A percentile compares a stretch with the other conserved stretches of the same genome.
These are phyloP conservation scores for Pharnaceum exiguum DNA, from an alignment of 148 eudicot genomes.

Conservation along the genomic window DNA sequence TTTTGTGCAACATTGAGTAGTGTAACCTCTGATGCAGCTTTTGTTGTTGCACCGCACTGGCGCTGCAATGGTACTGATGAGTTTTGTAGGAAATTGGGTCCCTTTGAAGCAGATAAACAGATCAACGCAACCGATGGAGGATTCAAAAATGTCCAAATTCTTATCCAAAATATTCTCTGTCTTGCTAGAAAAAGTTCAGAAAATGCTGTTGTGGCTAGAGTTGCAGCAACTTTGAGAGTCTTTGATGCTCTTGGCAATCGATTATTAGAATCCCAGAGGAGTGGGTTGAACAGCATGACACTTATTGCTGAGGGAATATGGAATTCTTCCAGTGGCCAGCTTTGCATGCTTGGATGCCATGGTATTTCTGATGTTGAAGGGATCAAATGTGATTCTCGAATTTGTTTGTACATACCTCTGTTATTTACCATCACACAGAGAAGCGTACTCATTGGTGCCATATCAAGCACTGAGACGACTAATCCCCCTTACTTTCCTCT, in stretches of 20 bases:
- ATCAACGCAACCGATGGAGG: constrained; percentile 68
- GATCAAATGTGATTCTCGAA: constrained; percentile 50
- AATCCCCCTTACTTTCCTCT: constrained; percentile 54
- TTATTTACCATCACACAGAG: constrained; percentile 70
- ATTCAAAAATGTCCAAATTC: constrained; percentile 52
- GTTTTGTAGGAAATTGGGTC: constrained; percentile 78
- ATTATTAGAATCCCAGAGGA: constrained; percentile 52
- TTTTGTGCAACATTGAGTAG: constrained; percentile 49
- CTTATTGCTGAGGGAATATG: constrained; percentile 84
- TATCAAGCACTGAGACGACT: constrained; percentile 46
- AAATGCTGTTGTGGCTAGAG: constrained; percentile 23
- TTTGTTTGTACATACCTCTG: constrained; percentile 69
- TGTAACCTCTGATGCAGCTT: constrained; percentile 37
- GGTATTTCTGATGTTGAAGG: constrained; percentile 35
- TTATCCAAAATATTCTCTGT: constrained; percentile 68
- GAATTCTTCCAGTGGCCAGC: constrained; percentile 79
- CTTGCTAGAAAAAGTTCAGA: constrained; percentile 18
- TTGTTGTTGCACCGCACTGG: constrained; percentile 73
- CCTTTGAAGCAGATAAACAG: constrained; percentile 52
- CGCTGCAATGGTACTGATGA: constrained; percentile 68
- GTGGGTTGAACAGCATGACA: constrained; percentile 74
- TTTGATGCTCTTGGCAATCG: constrained; percentile 41
- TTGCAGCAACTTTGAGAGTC: constrained; percentile 69
- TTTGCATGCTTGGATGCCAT: constrained; percentile 89
- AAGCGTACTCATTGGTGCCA: constrained; percentile 58